These are phyloP conservation scores for Auricularia auricula-judae DNA, from an alignment of 768 basidiomycete genomes.

Conservation along the genomic window DNA sequence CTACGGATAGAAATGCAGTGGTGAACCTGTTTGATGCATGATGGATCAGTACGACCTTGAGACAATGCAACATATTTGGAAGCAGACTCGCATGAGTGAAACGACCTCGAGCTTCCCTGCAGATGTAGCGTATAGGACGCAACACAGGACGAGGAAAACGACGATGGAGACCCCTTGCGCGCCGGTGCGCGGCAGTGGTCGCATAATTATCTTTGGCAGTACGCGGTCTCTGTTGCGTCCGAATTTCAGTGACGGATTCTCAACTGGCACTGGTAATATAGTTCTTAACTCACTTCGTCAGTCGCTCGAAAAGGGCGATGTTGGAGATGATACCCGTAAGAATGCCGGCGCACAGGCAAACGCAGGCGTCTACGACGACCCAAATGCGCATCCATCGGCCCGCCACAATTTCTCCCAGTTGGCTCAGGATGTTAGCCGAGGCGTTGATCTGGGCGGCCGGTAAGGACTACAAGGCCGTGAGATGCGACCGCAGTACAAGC, in stretches of 20 bases:
- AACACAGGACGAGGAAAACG: slow-evolving; percentile 38
- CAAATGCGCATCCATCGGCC: slow-evolving; percentile 52
- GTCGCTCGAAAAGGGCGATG: slow-evolving; percentile 40
- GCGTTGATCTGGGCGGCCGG: neutral
- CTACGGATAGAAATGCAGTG: slow-evolving; percentile 48
- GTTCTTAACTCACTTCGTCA: slow-evolving; percentile 23
- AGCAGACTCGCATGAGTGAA: slow-evolving; percentile 41
- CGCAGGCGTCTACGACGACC: slow-evolving; percentile 54
- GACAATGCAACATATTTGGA: neutral
- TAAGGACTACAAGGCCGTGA: neutral
- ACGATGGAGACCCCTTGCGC: slow-evolving; percentile 43
- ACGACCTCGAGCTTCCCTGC: slow-evolving; percentile 40
- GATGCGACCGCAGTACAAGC: neutral
- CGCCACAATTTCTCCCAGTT: slow-evolving; percentile 14
- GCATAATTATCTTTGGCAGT: slow-evolving; percentile 42
- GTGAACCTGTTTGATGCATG: slow-evolving; percentile 1
- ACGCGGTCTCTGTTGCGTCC: slow-evolving; percentile 33
- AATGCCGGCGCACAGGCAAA: slow-evolving; percentile 66
- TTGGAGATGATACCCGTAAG: slow-evolving; percentile 39
- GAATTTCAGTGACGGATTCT: neutral
- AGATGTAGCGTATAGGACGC: slow-evolving; percentile 45
- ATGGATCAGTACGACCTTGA: neutral
- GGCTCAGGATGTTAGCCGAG: neutral
- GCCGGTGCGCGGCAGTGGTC: slow-evolving; percentile 35
- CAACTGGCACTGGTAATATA: too few relatives aligned